phyloP scores from a whole-genome alignment of 495 filamentous ascomycete genomes.

The Sporormia fimetaria region DNA sequence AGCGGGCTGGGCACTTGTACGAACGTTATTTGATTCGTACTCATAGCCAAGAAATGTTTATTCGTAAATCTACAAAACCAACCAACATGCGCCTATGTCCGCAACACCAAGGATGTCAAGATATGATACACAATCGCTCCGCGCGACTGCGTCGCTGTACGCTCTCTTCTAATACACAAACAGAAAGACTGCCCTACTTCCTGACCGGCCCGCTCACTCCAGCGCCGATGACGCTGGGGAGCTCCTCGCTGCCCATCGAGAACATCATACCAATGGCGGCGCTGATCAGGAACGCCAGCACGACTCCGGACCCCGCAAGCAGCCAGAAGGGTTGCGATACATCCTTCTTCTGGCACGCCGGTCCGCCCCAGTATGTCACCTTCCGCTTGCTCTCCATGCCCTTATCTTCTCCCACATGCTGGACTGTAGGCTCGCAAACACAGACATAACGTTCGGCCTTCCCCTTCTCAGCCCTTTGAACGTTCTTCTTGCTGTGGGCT shows the following conservation, averaged over 20 bases:
- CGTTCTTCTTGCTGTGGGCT: slow-evolving; percentile 6
- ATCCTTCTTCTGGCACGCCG: slow-evolving; percentile 85
- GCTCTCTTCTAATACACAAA: too few relatives aligned
- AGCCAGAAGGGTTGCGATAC: slow-evolving; percentile 80
- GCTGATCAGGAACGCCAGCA: slow-evolving; percentile 46
- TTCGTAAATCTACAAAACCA: too few relatives aligned
- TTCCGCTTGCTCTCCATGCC: slow-evolving; percentile 37
- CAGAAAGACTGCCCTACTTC: too few relatives aligned
- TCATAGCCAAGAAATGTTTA: too few relatives aligned
- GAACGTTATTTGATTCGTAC: too few relatives aligned
- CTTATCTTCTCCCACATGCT: slow-evolving; percentile 37
- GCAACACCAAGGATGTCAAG: too few relatives aligned
- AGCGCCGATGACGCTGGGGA: slow-evolving; percentile 31
- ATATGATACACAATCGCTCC: too few relatives aligned
- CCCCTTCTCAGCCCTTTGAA: slow-evolving; percentile 4
- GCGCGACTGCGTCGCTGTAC: too few relatives aligned
- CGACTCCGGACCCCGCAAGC: slow-evolving; percentile 56
- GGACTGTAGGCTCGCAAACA: slow-evolving; percentile 46
- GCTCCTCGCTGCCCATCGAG: slow-evolving; percentile 52
- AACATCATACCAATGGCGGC: slow-evolving; percentile 67
- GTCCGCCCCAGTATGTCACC: slow-evolving; percentile 63
- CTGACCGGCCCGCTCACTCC: slow-evolving; percentile 25
- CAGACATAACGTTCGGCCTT: slow-evolving; percentile 64
- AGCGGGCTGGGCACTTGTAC: slow-evolving; percentile 1
- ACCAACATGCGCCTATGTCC: too few relatives aligned